Evolutionary conservation across 1,139 yeast species (phyloP).

Genomic region (Debaryomyces singareniensis): DNA sequence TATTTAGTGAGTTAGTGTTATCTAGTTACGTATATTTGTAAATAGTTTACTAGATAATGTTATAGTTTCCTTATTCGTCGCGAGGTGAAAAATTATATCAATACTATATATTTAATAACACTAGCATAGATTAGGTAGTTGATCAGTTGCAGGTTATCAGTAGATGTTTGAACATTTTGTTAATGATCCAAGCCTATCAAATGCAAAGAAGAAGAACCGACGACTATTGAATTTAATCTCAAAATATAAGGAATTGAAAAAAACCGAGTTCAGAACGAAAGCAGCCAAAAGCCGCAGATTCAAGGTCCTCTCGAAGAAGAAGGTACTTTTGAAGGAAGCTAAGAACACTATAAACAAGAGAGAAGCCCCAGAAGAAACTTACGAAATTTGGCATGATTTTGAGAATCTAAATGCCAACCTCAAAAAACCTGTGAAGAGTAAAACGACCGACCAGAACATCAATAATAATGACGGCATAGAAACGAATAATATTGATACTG

Average conservation of each 20-base stretch:
- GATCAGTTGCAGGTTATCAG: too few species aligned
- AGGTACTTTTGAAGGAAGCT: too few species aligned
- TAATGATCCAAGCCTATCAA: constrained; percentile 9
- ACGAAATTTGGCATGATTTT: constrained; percentile 31
- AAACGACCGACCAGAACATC: constrained; percentile 1
- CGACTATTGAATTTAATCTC: constrained; percentile 11
- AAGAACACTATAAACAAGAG: too few species aligned
- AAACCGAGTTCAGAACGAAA: too few species aligned
- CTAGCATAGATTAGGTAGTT: too few species aligned
- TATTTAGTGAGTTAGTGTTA: neutral
- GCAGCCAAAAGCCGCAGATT: too few species aligned
- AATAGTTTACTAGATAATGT: neutral
- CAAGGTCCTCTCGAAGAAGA: too few species aligned
- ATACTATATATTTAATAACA: too few species aligned
- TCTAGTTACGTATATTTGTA: neutral
- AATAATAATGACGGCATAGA: constrained; percentile 1
- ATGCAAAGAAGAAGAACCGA: constrained; percentile 9
- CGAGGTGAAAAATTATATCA: too few species aligned
- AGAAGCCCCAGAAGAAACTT: constrained; percentile 30
- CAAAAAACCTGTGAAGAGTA: constrained; percentile 4
- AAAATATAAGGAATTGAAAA: constrained; percentile 9
- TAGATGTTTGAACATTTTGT: constrained; percentile 18
- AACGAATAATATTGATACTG: constrained; percentile 5
- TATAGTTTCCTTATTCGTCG: neutral
- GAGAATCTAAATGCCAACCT: constrained; percentile 10